Conservation (phyloP, 192 early-diverging fungal species). For the Umbelopsis sp. region DNA sequence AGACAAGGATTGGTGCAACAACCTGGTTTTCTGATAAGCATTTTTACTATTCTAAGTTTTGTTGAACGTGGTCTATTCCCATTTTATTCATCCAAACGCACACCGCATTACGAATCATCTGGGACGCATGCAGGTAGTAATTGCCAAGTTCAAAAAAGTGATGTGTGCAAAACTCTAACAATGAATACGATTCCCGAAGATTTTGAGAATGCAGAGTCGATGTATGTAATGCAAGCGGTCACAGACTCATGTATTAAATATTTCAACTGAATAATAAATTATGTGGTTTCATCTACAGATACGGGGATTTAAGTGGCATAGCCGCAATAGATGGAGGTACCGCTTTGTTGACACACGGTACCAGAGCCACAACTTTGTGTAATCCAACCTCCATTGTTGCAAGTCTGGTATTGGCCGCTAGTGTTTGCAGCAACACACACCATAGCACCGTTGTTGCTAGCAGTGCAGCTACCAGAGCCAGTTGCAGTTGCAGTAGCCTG, state of each 20-base stretch:
- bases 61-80: no score
- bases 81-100: no score
- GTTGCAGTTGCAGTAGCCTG: not conserved
- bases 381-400: constrained; percentile 8
- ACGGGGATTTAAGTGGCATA: constrained; percentile 1
- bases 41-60: no score
- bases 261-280: not conserved
- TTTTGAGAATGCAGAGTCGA: no score
- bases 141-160: no score
- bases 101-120: no score
- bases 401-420: constrained; percentile 9
- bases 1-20: no score
- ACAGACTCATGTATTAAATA: not conserved
- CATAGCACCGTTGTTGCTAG: constrained; percentile 18
- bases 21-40: no score
- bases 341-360: constrained; percentile 21
- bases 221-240: not conserved
- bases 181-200: no score
- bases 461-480: not conserved
- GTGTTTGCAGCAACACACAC: constrained; percentile 8
- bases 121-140: no score
- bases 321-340: constrained; percentile 23
- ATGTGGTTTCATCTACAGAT: not conserved
- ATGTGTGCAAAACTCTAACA: no score
- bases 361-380: not conserved